Conservation (phyloP, 305 asterid species). For the Fraxinus angustifolia region DNA sequence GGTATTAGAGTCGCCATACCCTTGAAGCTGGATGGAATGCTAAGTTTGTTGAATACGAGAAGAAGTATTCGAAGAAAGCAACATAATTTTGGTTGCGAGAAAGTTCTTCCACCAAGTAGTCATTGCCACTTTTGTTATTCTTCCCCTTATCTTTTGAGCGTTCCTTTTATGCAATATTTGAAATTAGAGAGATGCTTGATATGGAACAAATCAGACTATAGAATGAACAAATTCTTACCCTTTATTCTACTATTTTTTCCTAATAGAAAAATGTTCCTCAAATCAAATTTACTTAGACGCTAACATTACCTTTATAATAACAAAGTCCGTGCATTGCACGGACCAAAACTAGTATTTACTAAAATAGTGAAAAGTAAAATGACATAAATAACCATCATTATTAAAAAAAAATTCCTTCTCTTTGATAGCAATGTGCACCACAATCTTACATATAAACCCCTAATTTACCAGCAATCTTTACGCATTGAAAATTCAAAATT, state of each 20-base stretch:
- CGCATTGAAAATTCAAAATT: too few species aligned
- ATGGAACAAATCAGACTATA: not conserved
- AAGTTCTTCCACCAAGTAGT: slow-evolving; percentile 79
- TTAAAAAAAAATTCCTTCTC: too few species aligned
- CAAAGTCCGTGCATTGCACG: too few species aligned
- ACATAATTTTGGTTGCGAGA: slow-evolving; percentile 90
- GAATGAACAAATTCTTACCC: not conserved
- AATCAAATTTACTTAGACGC: too few species aligned
- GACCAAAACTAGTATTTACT: too few species aligned
- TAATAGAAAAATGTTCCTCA: not conserved
- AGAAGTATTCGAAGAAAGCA: slow-evolving; percentile 63
- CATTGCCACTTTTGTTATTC: slow-evolving; percentile 1
- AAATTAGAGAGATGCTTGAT: not conserved
- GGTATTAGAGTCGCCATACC: slow-evolving; percentile 50
- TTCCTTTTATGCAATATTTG: not conserved
- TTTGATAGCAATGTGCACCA: too few species aligned
- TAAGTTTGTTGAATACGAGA: slow-evolving; percentile 72
- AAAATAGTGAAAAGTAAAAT: too few species aligned
- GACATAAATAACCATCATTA: too few species aligned
- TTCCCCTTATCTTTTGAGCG: not conserved
- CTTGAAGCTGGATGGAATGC: slow-evolving; percentile 83
- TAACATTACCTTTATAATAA: too few species aligned
- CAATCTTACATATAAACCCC: too few species aligned
- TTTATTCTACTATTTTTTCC: not conserved
- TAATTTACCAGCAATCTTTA: too few species aligned